phyloP scores from a whole-genome alignment of 495 filamentous ascomycete genomes.

The Hypomontagnella submonticulosa region DNA sequence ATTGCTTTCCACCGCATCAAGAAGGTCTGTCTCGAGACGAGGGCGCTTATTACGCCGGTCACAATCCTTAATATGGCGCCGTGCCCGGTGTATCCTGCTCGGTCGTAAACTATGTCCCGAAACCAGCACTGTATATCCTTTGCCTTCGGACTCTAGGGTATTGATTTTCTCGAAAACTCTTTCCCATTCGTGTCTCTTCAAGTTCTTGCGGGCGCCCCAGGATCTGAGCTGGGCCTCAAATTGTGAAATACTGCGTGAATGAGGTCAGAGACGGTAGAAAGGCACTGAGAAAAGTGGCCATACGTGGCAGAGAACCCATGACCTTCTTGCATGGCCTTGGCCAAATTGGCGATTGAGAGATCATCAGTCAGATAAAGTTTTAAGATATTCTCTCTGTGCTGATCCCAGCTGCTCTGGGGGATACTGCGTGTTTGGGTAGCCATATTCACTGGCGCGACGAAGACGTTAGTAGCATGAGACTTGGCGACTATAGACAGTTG shows the following conservation, averaged over 20 bases:
- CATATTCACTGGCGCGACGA: slow-evolving; percentile 2
- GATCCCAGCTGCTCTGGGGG: slow-evolving; percentile 27
- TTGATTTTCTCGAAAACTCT: slow-evolving; percentile 28
- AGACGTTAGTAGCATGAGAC: not conserved
- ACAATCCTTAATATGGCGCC: slow-evolving; percentile 3
- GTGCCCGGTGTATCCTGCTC: slow-evolving; percentile 23
- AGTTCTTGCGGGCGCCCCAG: slow-evolving; percentile 41
- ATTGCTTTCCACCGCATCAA: not conserved
- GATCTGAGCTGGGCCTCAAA: slow-evolving; percentile 28
- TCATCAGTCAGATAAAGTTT: slow-evolving; percentile 27
- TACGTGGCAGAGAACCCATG: slow-evolving; percentile 40
- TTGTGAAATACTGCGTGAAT: slow-evolving; percentile 17
- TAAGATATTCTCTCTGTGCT: slow-evolving; percentile 32
- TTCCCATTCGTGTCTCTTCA: slow-evolving; percentile 36
- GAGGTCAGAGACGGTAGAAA: not conserved
- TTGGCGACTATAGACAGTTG: not conserved
- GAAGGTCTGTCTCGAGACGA: not conserved
- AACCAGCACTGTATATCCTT: slow-evolving; percentile 26
- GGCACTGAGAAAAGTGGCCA: not conserved
- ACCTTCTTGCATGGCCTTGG: slow-evolving; percentile 21
- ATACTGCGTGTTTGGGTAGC: slow-evolving; percentile 26
- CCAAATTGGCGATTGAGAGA: slow-evolving; percentile 19
- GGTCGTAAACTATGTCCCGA: slow-evolving; percentile 23
- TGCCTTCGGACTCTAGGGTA: not conserved
- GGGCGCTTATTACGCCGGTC: slow-evolving; percentile 1